A percentile compares a stretch with the other conserved stretches of the same genome.
These are phyloP conservation scores for Colletotrichum aenigma DNA, from an alignment of 2,329 filamentous ascomycete species.

Conservation along the genomic window DNA sequence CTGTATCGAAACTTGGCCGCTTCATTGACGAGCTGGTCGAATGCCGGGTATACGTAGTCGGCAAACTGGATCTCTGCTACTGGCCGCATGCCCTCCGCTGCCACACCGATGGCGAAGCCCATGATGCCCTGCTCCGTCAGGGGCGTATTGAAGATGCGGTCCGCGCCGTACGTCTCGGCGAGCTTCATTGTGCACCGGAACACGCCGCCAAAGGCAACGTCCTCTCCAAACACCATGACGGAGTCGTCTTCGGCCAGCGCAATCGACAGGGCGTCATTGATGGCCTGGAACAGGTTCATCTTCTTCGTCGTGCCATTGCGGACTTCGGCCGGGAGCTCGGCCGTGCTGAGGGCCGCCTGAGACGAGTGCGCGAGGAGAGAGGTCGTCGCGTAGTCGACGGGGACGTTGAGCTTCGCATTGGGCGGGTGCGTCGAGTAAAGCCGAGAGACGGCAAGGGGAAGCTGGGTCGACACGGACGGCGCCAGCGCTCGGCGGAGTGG, in stretches of 20 bases:
- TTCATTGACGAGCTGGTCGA: conserved; percentile 94
- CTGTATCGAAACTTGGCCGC: conserved; percentile 87
- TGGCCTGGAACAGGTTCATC: conserved; percentile 91
- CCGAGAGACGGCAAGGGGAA: conserved; percentile 18
- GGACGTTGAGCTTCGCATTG: conserved; percentile 76
- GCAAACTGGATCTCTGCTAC: conserved; percentile 96
- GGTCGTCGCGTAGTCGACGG: conserved; percentile 85
- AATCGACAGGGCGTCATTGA: conserved; percentile 87
- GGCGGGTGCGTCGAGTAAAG: conserved; percentile 63
- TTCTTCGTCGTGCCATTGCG: conserved; percentile 77
- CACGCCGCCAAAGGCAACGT: conserved; percentile 95
- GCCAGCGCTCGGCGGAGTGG: conserved; percentile 15
- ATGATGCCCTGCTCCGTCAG: conserved; percentile 93
- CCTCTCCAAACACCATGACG: conserved; percentile 92
- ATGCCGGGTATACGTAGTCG: conserved; percentile 91
- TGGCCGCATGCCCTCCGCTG: conserved; percentile 89
- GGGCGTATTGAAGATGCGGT: conserved; percentile 95
- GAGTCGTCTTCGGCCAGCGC: conserved; percentile 84
- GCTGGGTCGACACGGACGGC: conserved; percentile 2
- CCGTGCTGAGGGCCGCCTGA: conserved; percentile 70
- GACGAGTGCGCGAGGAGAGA: conserved; percentile 82
- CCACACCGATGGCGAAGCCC: conserved; percentile 89
- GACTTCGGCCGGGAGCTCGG: conserved; percentile 71
- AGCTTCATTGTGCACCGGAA: conserved; percentile 95
- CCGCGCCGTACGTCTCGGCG: conserved; percentile 82